A percentile compares a stretch with the other conserved stretches of the same genome.
These are phyloP conservation scores for Nothophaeocryptopus gaeumannii DNA, from an alignment of 2,329 filamentous ascomycete genomes.

Conservation along the genomic window DNA sequence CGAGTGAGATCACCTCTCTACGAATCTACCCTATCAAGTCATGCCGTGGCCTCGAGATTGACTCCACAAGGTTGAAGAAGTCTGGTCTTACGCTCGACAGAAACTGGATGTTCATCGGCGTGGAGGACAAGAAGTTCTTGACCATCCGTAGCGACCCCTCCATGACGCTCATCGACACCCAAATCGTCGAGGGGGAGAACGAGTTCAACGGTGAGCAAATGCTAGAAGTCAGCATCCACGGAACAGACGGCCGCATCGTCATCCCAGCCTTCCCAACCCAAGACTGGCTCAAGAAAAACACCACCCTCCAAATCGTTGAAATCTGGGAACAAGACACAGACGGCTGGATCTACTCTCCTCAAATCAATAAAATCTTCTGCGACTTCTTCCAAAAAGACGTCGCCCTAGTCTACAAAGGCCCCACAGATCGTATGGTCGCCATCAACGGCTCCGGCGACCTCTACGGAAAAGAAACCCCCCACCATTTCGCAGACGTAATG, in stretches of 20 bases:
- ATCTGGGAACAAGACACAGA: slow-evolving; percentile 62
- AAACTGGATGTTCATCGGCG: slow-evolving; percentile 64
- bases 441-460: slow-evolving; percentile 55
- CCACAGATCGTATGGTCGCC: slow-evolving; percentile 52
- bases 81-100: slow-evolving; percentile 62
- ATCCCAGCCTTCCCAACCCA: slow-evolving; percentile 56
- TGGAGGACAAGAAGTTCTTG: slow-evolving; percentile 53
- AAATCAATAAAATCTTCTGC: slow-evolving; percentile 54
- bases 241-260: slow-evolving; percentile 43
- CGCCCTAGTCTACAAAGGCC: slow-evolving; percentile 61
- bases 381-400: slow-evolving; percentile 57
- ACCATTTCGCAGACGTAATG: slow-evolving; percentile 60
- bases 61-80: slow-evolving; percentile 50
- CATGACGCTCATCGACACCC: slow-evolving; percentile 62
- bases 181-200: slow-evolving; percentile 41
- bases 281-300: slow-evolving; percentile 55
- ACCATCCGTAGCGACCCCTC: slow-evolving; percentile 60
- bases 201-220: slow-evolving; percentile 33
- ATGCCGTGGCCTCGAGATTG: slow-evolving; percentile 59
- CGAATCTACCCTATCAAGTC: slow-evolving; percentile 65
- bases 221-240: slow-evolving; percentile 50
- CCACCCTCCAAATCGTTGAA: slow-evolving; percentile 48
- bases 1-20: slow-evolving; percentile 47
- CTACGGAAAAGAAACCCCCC: slow-evolving; percentile 47
- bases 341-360: slow-evolving; percentile 52